phyloP scores from a whole-genome alignment of 2,329 filamentous ascomycete genomes.

The Epichloe brachyelytri region DNA sequence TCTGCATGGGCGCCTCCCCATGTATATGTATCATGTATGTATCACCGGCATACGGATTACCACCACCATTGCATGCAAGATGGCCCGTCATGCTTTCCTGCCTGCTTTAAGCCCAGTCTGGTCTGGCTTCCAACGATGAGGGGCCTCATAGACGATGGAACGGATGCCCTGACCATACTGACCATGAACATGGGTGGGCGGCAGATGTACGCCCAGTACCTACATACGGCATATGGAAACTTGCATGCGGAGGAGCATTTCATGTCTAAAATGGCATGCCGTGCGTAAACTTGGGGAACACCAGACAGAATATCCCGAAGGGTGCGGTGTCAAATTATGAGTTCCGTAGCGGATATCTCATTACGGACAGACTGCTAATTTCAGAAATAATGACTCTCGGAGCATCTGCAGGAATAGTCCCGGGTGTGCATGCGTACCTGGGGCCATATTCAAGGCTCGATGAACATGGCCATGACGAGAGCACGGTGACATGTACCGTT shows the following conservation, averaged over 20 bases:
- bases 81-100: not conserved
- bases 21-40: not conserved
- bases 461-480: too few relatives aligned
- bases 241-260: conserved; percentile 3
- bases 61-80: not conserved
- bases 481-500: not conserved
- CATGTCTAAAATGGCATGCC: not conserved
- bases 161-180: not conserved
- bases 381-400: too few relatives aligned
- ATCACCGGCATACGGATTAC: not conserved
- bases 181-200: not conserved
- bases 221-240: not conserved
- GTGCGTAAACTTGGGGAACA: not conserved
- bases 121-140: not conserved
- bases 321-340: too few relatives aligned
- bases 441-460: too few relatives aligned
- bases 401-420: too few relatives aligned
- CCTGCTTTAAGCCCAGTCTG: not conserved
- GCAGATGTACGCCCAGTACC: conserved; percentile 3
- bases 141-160: not conserved
- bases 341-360: too few relatives aligned
- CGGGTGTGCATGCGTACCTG: too few relatives aligned
- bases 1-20: too few relatives aligned
- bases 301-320: not conserved
- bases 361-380: too few relatives aligned